These are phyloP conservation scores for Sindora glabra DNA, from an alignment of 306 rosid species.

Conservation along the genomic window DNA sequence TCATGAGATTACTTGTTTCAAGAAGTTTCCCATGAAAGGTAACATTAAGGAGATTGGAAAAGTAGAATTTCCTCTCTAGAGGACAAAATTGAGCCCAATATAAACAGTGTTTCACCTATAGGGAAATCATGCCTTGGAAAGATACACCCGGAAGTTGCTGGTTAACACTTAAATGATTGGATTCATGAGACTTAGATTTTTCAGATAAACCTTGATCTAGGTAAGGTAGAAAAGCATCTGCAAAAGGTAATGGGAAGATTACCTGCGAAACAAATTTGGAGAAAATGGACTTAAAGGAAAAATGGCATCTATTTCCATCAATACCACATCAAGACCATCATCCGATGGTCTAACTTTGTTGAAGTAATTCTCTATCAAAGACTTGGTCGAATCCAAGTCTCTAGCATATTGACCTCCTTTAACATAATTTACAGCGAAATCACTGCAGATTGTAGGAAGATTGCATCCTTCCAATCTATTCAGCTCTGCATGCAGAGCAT, in stretches of 20 bases:
- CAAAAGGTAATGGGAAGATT: not conserved
- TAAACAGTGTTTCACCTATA: too few species aligned
- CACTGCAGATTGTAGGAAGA: conserved; percentile 50
- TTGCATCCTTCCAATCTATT: conserved; percentile 48
- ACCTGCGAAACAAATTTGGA: conserved; percentile 30
- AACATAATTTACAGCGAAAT: conserved; percentile 34
- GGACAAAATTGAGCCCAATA: too few species aligned
- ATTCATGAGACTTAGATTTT: not conserved
- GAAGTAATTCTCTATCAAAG: conserved; percentile 46
- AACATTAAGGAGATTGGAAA: too few species aligned
- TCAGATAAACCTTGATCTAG: not conserved
- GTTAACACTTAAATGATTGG: not conserved
- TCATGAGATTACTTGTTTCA: not conserved
- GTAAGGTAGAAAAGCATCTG: not conserved
- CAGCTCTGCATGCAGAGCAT: conserved; percentile 50
- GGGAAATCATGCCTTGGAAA: too few species aligned
- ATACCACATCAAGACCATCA: conserved; percentile 44
- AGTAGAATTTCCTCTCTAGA: too few species aligned
- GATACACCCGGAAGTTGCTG: not conserved
- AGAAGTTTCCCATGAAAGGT: not conserved
- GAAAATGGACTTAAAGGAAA: conserved; percentile 20
- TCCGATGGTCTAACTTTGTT: conserved; percentile 19
- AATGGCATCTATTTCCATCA: conserved; percentile 71
- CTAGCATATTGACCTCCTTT: conserved; percentile 63
- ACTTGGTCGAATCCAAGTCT: conserved; percentile 47